Conservation (phyloP, 2,329 filamentous ascomycete species). For the Arachnomyces sp. region DNA sequence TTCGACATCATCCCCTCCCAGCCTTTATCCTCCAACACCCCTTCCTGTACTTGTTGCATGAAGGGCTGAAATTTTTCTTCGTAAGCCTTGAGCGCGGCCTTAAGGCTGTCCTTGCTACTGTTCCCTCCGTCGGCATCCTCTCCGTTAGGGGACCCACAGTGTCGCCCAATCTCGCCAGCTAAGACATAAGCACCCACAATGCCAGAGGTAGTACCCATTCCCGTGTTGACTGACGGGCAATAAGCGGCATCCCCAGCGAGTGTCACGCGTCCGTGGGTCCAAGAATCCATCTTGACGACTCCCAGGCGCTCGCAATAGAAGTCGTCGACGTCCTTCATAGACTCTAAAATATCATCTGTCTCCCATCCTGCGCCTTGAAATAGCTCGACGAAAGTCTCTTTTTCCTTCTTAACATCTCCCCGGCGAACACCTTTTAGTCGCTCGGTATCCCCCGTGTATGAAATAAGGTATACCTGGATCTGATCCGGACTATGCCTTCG, state of each 20-base stretch:
- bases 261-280: constrained; percentile 42
- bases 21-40: constrained; percentile 7
- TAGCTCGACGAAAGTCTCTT: constrained; percentile 18
- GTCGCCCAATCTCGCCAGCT: constrained; percentile 31
- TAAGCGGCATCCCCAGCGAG: constrained; percentile 51
- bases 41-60: constrained; percentile 35
- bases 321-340: constrained; percentile 33
- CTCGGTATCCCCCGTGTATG: constrained; percentile 19
- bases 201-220: constrained; percentile 45
- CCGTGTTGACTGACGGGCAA: constrained; percentile 43
- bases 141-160: constrained; percentile 18
- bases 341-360: constrained; percentile 27
- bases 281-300: constrained; percentile 39
- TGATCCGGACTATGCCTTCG: constrained; percentile 32
- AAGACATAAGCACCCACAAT: constrained; percentile 35
- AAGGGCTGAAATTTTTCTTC: constrained; percentile 40
- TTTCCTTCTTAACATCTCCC: constrained; percentile 17
- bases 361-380: constrained; percentile 35
- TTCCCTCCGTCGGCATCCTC: constrained; percentile 6
- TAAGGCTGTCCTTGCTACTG: constrained; percentile 13
- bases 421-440: constrained; percentile 16
- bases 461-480: constrained; percentile 35
- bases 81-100: constrained; percentile 38
- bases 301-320: constrained; percentile 41
- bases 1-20: constrained; percentile 19